These are phyloP conservation scores for Trichoderma hamatum DNA, from an alignment of 2,329 filamentous ascomycete genomes.

Conservation along the genomic window DNA sequence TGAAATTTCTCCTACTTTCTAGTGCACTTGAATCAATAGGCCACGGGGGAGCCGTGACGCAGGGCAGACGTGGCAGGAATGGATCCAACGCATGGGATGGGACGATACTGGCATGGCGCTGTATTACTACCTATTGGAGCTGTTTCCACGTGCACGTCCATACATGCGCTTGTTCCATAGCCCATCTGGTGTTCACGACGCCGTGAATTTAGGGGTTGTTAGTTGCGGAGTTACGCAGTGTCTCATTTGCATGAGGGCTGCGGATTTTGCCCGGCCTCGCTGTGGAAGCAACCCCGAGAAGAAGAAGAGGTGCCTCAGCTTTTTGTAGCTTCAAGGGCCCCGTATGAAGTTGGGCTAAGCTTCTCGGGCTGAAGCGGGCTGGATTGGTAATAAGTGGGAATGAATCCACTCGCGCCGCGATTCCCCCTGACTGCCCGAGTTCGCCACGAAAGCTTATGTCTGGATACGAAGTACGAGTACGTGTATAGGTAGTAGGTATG, in stretches of 20 bases:
- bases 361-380: constrained; percentile 6
- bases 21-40: neutral
- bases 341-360: constrained; percentile 7
- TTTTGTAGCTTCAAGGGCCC: neutral
- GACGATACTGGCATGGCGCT: neutral
- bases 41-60: neutral
- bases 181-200: neutral
- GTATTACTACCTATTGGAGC: neutral
- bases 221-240: neutral
- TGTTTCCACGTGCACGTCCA: too few species aligned
- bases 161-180: neutral
- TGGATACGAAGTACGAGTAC: neutral
- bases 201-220: neutral
- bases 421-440: neutral
- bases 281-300: neutral
- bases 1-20: neutral
- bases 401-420: neutral
- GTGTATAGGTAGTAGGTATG: too few species aligned
- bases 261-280: neutral
- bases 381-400: neutral
- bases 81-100: neutral
- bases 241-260: neutral
- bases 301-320: neutral
- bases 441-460: neutral
- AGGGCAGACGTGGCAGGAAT: neutral